These are phyloP conservation scores for Pseudoscleropodium purum DNA, from an alignment of 225 moss, liverwort and hornwort genomes.

Conservation along the genomic window DNA sequence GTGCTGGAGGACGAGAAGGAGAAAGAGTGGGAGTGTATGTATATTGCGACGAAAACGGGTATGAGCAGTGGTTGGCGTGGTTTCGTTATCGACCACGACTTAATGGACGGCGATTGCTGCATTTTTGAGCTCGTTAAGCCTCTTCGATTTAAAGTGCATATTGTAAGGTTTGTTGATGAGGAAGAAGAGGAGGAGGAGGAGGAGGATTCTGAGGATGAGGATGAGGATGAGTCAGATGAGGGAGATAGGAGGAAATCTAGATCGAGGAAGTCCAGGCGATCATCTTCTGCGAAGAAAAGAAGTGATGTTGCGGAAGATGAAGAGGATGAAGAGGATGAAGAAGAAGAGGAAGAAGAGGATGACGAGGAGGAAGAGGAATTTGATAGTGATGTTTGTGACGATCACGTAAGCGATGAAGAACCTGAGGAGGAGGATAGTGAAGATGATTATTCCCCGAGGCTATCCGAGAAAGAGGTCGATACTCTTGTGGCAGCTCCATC, in stretches of 20 bases:
- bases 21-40: constrained; percentile 34
- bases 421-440: constrained; percentile 30
- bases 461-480: constrained; percentile 24
- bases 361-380: constrained; percentile 28
- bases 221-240: not conserved
- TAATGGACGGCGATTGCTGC: constrained; percentile 51
- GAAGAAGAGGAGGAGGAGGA: not conserved
- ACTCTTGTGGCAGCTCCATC: constrained; percentile 29
- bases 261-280: constrained; percentile 12
- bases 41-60: constrained; percentile 25
- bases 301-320: not conserved
- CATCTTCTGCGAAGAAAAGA: constrained; percentile 2
- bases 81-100: constrained; percentile 32
- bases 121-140: constrained; percentile 30
- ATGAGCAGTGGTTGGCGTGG: constrained; percentile 49
- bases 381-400: constrained; percentile 36
- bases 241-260: constrained; percentile 1
- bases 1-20: constrained; percentile 33
- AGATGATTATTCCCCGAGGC: constrained; percentile 30
- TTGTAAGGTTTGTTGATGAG: constrained; percentile 15
- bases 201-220: not conserved
- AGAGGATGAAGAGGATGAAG: constrained; percentile 9
- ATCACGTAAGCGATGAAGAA: constrained; percentile 26
- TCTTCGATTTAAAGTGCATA: constrained; percentile 19
- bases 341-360: constrained; percentile 6